Evolutionary conservation across 1,139 yeast species (phyloP).

Genomic region (Petasospora rhodanensis): DNA sequence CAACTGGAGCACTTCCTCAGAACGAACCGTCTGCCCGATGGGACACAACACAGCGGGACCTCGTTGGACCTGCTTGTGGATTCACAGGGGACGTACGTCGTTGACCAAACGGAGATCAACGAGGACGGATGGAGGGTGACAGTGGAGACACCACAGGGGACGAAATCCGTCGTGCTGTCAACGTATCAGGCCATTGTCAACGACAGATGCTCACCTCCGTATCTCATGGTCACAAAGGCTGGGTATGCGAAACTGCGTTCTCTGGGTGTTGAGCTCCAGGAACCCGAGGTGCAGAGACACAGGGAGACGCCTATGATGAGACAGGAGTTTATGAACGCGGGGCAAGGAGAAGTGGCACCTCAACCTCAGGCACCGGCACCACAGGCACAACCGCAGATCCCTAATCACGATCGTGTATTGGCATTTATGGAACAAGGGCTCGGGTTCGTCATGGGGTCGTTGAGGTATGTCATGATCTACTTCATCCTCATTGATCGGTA

Average conservation of each 20-base stretch:
- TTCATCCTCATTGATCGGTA: too few species aligned
- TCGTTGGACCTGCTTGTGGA: slow-evolving; percentile 11
- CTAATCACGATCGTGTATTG: too few species aligned
- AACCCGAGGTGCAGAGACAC: slow-evolving; percentile 8
- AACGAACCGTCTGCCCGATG: slow-evolving; percentile 6
- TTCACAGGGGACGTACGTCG: slow-evolving; percentile 4
- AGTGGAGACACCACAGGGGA: slow-evolving; percentile 14
- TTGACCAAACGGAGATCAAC: slow-evolving; percentile 11
- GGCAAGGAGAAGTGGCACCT: too few species aligned
- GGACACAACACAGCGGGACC: slow-evolving; percentile 13
- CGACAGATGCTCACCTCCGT: slow-evolving; percentile 37
- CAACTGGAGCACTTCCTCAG: slow-evolving; percentile 5
- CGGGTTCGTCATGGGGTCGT: too few species aligned
- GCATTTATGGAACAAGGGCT: too few species aligned
- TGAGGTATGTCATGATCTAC: too few species aligned
- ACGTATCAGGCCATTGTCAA: slow-evolving; percentile 42
- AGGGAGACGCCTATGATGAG: too few species aligned
- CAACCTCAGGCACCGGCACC: too few species aligned
- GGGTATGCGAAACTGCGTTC: slow-evolving; percentile 35
- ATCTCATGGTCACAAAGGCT: slow-evolving; percentile 36
- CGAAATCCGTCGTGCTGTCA: slow-evolving; percentile 28
- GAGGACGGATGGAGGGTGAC: slow-evolving; percentile 12
- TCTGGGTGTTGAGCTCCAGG: slow-evolving; percentile 16
- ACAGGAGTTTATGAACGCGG: too few species aligned
- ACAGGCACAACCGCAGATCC: too few species aligned